Percentiles rank a stretch among this genome's conserved stretches.
Conservation (phyloP, 140 eudicot genomes). For the Ambrosia hybrid region DNA sequence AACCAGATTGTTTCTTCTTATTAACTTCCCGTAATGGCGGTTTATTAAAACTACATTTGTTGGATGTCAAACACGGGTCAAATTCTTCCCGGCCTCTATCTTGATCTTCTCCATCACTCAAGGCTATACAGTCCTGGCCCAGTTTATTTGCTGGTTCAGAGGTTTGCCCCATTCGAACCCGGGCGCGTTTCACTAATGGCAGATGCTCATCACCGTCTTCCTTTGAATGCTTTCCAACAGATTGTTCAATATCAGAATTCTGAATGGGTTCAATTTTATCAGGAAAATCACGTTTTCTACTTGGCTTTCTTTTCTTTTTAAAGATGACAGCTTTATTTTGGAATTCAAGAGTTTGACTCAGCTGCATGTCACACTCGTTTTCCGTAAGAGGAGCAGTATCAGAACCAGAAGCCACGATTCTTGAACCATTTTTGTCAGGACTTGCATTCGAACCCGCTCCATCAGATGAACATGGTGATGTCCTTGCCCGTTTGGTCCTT, state of each 20-base stretch:
- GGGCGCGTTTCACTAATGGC: conserved; percentile 88
- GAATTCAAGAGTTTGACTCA: conserved; percentile 58
- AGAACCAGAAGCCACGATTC: conserved; percentile 50
- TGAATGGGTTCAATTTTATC: conserved; percentile 29
- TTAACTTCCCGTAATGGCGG: conserved; percentile 62
- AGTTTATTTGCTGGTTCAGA: conserved; percentile 33
- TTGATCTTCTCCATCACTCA: conserved; percentile 12
- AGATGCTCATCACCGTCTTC: conserved; percentile 93
- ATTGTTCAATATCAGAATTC: conserved; percentile 32
- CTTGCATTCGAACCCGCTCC: conserved; percentile 46
- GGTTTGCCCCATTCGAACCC: conserved; percentile 85
- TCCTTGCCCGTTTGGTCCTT: conserved; percentile 60
- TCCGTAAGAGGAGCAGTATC: conserved; percentile 35
- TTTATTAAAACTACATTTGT: conserved; percentile 38
- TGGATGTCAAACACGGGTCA: conserved; percentile 19
- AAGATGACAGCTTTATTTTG: conserved; percentile 52
- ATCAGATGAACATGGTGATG: conserved; percentile 52
- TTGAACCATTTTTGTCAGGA: conserved; percentile 66
- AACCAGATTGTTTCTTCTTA: conserved; percentile 36
- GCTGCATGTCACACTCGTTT: conserved; percentile 42
- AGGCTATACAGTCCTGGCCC: neutral
- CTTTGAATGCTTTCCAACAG: conserved; percentile 38
- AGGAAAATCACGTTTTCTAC: conserved; percentile 58
- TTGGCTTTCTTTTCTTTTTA: conserved; percentile 81
- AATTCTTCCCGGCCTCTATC: conserved; percentile 33